Evolutionary conservation across 352 stramenopile genomes (phyloP).

Genomic region (Globisporangium emineosum): DNA sequence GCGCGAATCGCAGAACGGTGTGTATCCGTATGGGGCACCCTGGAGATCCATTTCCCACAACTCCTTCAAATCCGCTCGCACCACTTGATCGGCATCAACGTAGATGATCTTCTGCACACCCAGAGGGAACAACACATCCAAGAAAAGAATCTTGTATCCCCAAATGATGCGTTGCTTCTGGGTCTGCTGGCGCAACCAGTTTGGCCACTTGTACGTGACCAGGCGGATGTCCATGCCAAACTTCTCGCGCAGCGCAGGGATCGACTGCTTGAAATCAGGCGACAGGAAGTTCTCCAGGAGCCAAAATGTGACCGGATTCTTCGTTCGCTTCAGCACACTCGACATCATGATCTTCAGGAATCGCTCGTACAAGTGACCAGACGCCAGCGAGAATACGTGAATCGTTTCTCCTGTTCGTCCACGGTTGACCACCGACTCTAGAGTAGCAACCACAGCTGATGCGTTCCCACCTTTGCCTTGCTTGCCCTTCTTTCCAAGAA

Average conservation of each 20-base stretch:
- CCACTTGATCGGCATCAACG: constrained; percentile 99
- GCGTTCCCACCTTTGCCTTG: constrained; percentile 13
- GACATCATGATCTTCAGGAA: constrained; percentile 99
- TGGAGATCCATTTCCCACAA: constrained; percentile 98
- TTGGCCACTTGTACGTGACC: constrained; percentile 99
- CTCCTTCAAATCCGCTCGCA: constrained; percentile 97
- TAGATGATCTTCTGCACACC: constrained; percentile 99
- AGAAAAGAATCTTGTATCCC: constrained; percentile 99
- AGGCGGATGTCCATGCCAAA: constrained; percentile 98
- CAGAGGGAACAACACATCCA: constrained; percentile 99
- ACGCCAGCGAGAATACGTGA: constrained; percentile 98
- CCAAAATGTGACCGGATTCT: constrained; percentile 99
- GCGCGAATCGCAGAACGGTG: constrained; percentile 96
- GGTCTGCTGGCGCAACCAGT: constrained; percentile 97
- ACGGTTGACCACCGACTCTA: constrained; percentile 13
- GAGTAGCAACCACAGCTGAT: constrained; percentile 2
- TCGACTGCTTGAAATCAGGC: constrained; percentile 95
- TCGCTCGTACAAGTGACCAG: constrained; percentile 97
- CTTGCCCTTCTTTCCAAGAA: constrained; percentile 49
- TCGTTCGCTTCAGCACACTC: constrained; percentile 95
- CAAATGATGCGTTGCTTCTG: constrained; percentile 99
- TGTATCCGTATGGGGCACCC: constrained; percentile 96
- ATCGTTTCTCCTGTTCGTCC: constrained; percentile 89
- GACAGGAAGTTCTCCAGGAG: constrained; percentile 99
- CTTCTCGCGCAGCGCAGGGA: constrained; percentile 88